Base-by-base conservation (phyloP, 495 filamentous ascomycete genomes). In the Aspergillus nanangensis region DNA sequence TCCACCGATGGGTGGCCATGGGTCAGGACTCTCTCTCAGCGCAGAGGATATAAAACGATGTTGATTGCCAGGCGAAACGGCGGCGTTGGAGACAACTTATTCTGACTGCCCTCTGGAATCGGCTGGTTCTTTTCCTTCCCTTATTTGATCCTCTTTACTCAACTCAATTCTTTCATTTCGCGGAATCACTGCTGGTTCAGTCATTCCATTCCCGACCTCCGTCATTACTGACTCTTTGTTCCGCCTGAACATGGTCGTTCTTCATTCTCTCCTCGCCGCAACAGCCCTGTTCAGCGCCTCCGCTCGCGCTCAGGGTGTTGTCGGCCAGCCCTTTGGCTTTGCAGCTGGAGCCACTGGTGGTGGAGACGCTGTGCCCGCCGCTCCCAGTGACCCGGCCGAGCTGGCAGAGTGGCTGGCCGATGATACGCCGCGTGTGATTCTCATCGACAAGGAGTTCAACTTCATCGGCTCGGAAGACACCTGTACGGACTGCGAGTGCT, bases 401-500 rank as follows among this genome's bases (percentile, higher is more conserved):
- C 58, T 67, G 48, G 59, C 61, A 50, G 60, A 61, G 17, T 65
- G 61, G 48, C 51, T 69, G 33, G 57, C 56, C 27, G 63, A 66
- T 24, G 38, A 19, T 11, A 38, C 53, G 20, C 36, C 61, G 22
- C 63, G 61, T 11, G 63, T 66, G 5, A 66, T 69, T 39, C 58
- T 69, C 22, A 52, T 69, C 4, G 39, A 51, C 24, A 57, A 57
- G 48, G 60, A 38, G 44, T 46, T 64, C 36, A 66, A 71, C 53
- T 74, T 69, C 60, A 62, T 48, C n/a, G 61, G 52, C 18, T 66
- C 57, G 9, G 69, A 71, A 50, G 69, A 66, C 34, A 64, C 59
- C 8, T 55, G 56, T 5, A 65, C 61, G 14, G 55, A 27, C 32
- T 68, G 58, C 32, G 73, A 71, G 10, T 77, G 72, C 43, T 57